Percentiles rank a stretch among this genome's conserved stretches.
Conservation (phyloP, 164 flowering plant genomes). For the Tinospora cordifolia region DNA sequence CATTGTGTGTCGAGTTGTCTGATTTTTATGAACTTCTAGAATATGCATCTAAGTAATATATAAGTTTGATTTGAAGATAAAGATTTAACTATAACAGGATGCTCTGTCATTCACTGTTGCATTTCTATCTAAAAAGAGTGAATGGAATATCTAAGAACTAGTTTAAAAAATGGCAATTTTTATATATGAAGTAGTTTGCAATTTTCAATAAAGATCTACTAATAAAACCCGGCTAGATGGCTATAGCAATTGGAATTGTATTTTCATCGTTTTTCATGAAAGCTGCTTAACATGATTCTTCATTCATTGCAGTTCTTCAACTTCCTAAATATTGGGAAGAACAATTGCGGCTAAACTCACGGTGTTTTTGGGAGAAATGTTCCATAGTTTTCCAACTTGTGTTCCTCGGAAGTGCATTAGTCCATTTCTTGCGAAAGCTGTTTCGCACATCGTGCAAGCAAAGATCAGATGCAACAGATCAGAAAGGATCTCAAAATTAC, state of each 20-base stretch:
- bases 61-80: not conserved
- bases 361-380: slow-evolving; percentile 51
- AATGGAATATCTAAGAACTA: not conserved
- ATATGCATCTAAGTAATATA: not conserved
- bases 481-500: slow-evolving; percentile 19
- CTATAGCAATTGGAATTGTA: not conserved
- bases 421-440: slow-evolving; percentile 24
- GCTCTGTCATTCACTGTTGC: not conserved
- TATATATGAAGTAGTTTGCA: too few relatives aligned
- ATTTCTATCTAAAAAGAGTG: not conserved
- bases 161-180: not conserved
- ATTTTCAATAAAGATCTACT: too few relatives aligned
- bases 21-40: too few relatives aligned
- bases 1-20: too few relatives aligned
- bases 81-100: too few relatives aligned
- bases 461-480: slow-evolving; percentile 23
- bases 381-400: slow-evolving; percentile 42
- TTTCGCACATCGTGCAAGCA: slow-evolving; percentile 16
- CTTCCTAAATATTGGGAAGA: slow-evolving; percentile 19
- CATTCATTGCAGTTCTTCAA: slow-evolving; percentile 24
- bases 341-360: slow-evolving; percentile 27
- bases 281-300: not conserved
- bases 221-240: not conserved
- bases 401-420: slow-evolving; percentile 36
- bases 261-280: not conserved